A percentile compares a stretch with the other conserved stretches of the same genome.
Evolutionary conservation across 805 yeast genomes (phyloP).

Genomic region (Saturnispora serradocipensis): DNA sequence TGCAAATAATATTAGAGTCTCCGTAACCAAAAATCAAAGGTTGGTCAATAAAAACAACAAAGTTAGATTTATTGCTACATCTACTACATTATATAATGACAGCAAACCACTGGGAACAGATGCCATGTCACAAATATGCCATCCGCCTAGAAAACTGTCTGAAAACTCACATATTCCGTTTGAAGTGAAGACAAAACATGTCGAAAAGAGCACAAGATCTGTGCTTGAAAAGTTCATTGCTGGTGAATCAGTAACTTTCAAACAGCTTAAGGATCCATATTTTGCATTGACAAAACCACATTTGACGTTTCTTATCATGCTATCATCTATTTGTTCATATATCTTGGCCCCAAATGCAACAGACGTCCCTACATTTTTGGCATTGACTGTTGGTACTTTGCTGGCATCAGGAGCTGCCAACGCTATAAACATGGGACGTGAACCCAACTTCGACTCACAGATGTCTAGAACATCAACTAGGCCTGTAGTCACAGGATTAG

Average conservation of each 20-base stretch:
- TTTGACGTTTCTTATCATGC: conserved; percentile 75
- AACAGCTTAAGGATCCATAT: conserved; percentile 48
- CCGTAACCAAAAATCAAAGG: neutral
- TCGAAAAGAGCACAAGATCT: conserved; percentile 13
- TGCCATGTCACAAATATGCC: conserved; percentile 30
- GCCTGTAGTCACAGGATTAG: conserved; percentile 80
- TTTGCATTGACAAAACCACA: conserved; percentile 84
- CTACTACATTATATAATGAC: neutral
- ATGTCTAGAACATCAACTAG: conserved; percentile 85
- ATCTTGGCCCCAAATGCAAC: conserved; percentile 84
- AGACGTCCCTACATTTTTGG: conserved; percentile 57
- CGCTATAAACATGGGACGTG: conserved; percentile 95
- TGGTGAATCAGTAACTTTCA: conserved; percentile 24
- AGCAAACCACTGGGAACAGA: conserved; percentile 1
- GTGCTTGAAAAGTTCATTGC: conserved; percentile 18
- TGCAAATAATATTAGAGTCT: neutral
- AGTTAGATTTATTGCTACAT: neutral
- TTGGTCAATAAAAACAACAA: neutral
- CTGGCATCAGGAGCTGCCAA: conserved; percentile 90
- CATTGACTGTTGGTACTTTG: conserved; percentile 76
- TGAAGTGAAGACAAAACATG: conserved; percentile 38
- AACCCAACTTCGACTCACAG: conserved; percentile 76
- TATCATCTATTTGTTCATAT: conserved; percentile 88
- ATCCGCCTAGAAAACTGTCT: conserved; percentile 16
- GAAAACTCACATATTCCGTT: conserved; percentile 39